Base-by-base conservation (phyloP, 192 early-diverging fungal genomes). In the Spinellus fusiger region DNA sequence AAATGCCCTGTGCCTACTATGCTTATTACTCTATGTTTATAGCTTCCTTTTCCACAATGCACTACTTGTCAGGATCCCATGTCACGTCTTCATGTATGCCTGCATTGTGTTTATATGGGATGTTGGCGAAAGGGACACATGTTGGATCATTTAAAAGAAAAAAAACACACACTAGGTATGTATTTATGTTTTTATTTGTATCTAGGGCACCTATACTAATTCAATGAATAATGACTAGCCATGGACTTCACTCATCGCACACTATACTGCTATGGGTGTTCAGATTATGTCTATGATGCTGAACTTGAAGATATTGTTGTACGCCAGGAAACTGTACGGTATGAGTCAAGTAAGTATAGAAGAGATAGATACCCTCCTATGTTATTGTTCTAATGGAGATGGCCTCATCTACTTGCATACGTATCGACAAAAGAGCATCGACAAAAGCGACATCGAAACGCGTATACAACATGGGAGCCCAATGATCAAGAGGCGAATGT, bases 281-380 rank as follows among this genome's bases (percentile, higher is more conserved):
- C 84, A 54, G 90, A 94, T 68, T 94, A 94, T 69, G 77, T 95
- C 0, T 89, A 90, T 66, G 94, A 95, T 69, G 54, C 75, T 1
- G 86, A 88, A 34, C 77, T 94, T 13, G 78, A 84, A n/a, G 76
- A 70, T 59, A 49, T 64, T 50, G 32, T 57, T 56, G 44, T 72
- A 64, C 47, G 52, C 49, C 15, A 26, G 46, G 50, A 65, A 53
- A 20, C 67, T 22, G 38, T 70, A 52, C 0, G 68, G 63, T 37
- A 66, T 65, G 26, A 63, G 65, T 12, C 67, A 67, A 6, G 65
- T 71, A 62, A 38, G 50, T 27, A 47, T 15, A 38, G 40, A 54
- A 25, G 40, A 25, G 32, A 28, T 29, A 60, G 13, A 49, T n/a
- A 20, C 23, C 29, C 15, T 60, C 55, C 64, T 18, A 66, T 77